Percentiles rank a stretch among this genome's conserved stretches.
Conservation (phyloP, 495 filamentous ascomycete genomes). For the Bryoglossum gracile region DNA sequence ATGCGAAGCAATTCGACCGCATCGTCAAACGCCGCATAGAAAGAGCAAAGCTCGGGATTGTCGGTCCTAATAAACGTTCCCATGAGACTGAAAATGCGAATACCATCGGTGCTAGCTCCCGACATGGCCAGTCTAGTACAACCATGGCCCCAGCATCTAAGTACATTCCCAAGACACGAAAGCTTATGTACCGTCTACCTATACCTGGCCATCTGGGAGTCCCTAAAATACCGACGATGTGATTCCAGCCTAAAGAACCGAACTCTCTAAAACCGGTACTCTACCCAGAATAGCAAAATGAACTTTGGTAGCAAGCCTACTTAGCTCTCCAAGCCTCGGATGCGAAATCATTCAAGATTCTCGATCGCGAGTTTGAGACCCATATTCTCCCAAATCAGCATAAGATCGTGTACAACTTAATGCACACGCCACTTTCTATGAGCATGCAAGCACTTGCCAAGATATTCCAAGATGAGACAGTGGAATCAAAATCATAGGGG, state of each 20-base stretch:
- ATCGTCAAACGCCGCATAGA: conserved; percentile 90
- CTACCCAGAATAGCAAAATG: neutral
- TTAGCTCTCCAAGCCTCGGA: neutral
- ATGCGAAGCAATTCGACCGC: conserved; percentile 96
- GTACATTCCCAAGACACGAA: too few relatives aligned
- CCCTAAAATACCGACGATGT: neutral
- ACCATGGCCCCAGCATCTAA: too few relatives aligned
- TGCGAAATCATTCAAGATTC: neutral
- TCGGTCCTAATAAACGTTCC: conserved; percentile 20
- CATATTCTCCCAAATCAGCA: too few relatives aligned
- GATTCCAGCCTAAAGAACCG: neutral
- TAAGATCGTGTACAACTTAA: neutral
- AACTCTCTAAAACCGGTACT: neutral
- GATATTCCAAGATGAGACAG: neutral
- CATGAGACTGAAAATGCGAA: neutral
- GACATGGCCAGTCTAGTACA: too few relatives aligned
- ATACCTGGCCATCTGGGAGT: neutral
- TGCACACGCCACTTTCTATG: neutral
- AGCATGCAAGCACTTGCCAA: neutral
- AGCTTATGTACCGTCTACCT: neutral
- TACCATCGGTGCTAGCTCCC: neutral
- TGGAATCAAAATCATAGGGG: neutral
- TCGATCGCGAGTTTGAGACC: neutral
- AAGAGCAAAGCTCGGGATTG: conserved; percentile 84
- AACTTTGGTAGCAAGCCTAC: conserved; percentile 11